Evolutionary conservation across 2,329 filamentous ascomycete species (phyloP), one percentile per base, ranked within the genome.

Genomic region (Colletotrichum euphorbiae): DNA sequence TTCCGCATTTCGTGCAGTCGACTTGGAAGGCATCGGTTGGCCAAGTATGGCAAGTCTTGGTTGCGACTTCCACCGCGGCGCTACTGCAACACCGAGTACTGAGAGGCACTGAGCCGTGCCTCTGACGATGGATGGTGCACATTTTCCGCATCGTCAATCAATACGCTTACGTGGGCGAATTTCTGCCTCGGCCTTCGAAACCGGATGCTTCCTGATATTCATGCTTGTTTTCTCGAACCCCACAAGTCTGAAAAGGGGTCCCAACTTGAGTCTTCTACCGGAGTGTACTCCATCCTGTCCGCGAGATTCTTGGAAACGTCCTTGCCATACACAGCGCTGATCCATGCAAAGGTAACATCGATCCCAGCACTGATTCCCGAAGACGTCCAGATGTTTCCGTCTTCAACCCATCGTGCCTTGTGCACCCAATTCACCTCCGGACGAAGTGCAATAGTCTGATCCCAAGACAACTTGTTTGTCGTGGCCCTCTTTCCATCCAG

Each of bases 331-430:
- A 85, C 77, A 36, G 81, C 77, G 40, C 74, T 81, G 17, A 90
- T 80, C 77, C 85, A 90, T 1, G 85, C 88, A 73, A 88, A 81
- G 48, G 82, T 85, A 67, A 86, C 79, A 79, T 91, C 89, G 51
- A 89, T 90, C 0, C 89, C 89, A 1, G 89, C 88, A 64, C 80
- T 84, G 5, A 90, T 82, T 0, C 87, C 87, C 0, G 84, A 85
- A 1, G 83, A 84, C 2, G 84, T 87, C 87, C 87, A 90, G 2
- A 89, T 77, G 63, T 87, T 85, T 0, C 84, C 86, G 74, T 88
- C 85, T 0, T 77, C 77, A 0, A 88, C 84, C 87, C 87, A 90
- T n/a, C 87, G 78, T 17, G 87, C 87, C 46, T 80, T 78, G 0
- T 78, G 74, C 4, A 85, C 76, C 87, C 88, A 90, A 0, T 83